Evolutionary conservation across 495 filamentous ascomycete species (phyloP).

Genomic region (Aspergillus sparsus): DNA sequence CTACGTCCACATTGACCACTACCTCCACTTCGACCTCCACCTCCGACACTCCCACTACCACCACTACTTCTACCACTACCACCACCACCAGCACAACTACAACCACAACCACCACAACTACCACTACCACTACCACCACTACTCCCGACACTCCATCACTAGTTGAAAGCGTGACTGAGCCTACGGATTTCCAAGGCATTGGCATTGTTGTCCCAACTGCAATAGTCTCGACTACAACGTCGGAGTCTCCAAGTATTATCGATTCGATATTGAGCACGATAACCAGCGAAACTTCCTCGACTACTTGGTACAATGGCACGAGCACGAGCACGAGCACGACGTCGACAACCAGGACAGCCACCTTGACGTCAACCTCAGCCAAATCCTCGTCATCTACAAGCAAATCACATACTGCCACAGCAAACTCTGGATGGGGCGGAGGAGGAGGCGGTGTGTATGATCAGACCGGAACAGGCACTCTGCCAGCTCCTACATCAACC

Average conservation of each 20-base stretch:
- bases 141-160: neutral
- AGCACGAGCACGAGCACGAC: constrained; percentile 7
- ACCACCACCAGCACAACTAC: constrained; percentile 10
- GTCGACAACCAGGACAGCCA: constrained; percentile 2
- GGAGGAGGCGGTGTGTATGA: neutral
- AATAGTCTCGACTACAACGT: neutral
- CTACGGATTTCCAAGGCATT: neutral
- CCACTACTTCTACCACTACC: constrained; percentile 4
- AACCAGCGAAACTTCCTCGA: neutral
- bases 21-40: constrained; percentile 12
- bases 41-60: constrained; percentile 1
- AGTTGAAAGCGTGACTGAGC: too few species aligned
- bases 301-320: neutral
- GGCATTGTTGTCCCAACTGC: constrained; percentile 1
- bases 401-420: neutral
- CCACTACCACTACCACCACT: constrained; percentile 3
- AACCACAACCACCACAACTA: constrained; percentile 3
- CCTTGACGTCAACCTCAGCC: constrained; percentile 15
- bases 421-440: constrained; percentile 2
- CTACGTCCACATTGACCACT: constrained; percentile 7
- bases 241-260: neutral
- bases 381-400: neutral
- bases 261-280: neutral
- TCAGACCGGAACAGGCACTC: constrained; percentile 12
- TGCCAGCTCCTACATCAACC: constrained; percentile 15